phyloP scores from a whole-genome alignment of 306 rosid species.

The Cucurbita moschata region DNA sequence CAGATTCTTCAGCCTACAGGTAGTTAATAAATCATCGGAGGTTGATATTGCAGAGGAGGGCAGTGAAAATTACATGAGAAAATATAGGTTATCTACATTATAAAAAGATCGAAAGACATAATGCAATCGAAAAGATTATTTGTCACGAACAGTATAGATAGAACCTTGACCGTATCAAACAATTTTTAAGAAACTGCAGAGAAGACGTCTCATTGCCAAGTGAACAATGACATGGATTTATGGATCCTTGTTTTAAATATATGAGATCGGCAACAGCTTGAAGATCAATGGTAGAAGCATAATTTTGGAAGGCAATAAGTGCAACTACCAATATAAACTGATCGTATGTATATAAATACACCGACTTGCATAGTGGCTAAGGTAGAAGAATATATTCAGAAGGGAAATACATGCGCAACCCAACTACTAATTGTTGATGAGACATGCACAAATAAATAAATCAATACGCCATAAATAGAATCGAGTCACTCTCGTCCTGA shows the following conservation, averaged over 20 bases:
- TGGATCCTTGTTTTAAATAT: background rate
- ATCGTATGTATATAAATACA: background rate
- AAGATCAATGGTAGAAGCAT: background rate
- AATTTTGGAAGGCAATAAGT: background rate
- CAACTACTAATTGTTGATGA: background rate
- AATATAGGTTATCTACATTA: background rate
- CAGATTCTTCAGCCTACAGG: slow-evolving; percentile 70
- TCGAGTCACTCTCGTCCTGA: background rate
- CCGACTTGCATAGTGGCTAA: background rate
- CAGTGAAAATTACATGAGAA: background rate
- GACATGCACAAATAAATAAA: too few relatives aligned
- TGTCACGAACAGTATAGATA: background rate
- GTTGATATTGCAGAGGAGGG: background rate
- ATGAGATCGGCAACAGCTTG: background rate
- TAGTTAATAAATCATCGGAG: background rate
- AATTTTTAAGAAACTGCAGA: background rate
- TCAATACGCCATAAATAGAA: background rate
- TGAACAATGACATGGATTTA: background rate
- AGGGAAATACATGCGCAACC: background rate
- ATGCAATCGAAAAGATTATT: background rate
- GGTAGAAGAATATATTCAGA: background rate
- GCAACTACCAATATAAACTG: background rate
- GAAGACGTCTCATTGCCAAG: background rate
- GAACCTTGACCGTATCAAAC: background rate
- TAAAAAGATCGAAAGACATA: background rate